Evolutionary conservation across 768 basidiomycete species (phyloP), one percentile per base, ranked within the genome.

Genomic region (Mycena latifolia): DNA sequence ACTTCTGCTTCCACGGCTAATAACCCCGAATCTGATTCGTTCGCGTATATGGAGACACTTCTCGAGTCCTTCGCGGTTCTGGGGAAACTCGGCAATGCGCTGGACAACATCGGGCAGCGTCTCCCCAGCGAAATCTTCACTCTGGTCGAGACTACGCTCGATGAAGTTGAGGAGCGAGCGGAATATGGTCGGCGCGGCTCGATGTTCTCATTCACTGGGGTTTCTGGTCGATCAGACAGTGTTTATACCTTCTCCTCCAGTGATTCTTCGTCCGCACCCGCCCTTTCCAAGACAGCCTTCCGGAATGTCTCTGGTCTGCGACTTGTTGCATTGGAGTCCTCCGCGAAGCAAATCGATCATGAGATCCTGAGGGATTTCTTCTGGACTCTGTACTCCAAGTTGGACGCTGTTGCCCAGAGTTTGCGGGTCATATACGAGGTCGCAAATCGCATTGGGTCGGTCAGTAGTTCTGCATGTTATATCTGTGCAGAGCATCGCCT

Each of bases 311-410:
- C 89, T 20, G 77, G 78, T 25, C 77, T 95, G 62, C 86, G 94
- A 43, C 82, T 93, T 28, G 84, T 89, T 20, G 91, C 91, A 1
- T 76, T 95, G 67, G 94, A 95, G 72, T 88, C 89, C 9, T 87
- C 90, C 20, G 81, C 88, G 0, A 92, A 90, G 67, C 85, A 88
- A 33, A 81, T 84, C 20, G 93, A 98, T 71, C 93, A 94, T 65
- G 95, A 97, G 73, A 92, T 92, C 17, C 77, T 99, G 58, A 86
- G 83, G 65, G 98, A 99, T 76, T 84, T 99, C 37, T 99, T 99
- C 77, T 99, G 97, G 97, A 98, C 97, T 2, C 75, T 97, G 18
- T 99, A 95, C 76, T 98, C 95, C 18, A 99, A 99, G 77, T 74
- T 99, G 51, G 92, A 96, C 73, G 98, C 98, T 31, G 93, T 99